Conservation (phyloP, 2,329 filamentous ascomycete genomes). For the Lachnellula arida region DNA sequence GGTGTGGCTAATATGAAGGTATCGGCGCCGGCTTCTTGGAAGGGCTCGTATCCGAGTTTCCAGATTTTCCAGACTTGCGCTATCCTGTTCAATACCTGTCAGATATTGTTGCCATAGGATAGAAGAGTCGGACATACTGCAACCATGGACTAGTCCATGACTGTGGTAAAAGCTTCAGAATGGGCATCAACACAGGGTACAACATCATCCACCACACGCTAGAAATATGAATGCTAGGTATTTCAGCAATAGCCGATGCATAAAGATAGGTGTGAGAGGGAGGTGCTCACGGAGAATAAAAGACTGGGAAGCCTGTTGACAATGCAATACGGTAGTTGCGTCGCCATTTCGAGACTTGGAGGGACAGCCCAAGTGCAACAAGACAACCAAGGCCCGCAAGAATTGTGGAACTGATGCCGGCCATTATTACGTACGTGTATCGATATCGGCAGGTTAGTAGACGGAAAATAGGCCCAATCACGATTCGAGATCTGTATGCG, state of each 20-base stretch:
- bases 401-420: neutral
- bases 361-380: neutral
- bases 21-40: conserved; percentile 1
- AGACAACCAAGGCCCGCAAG: neutral
- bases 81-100: neutral
- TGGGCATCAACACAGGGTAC: conserved; percentile 2
- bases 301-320: conserved; percentile 4
- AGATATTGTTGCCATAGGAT: neutral
- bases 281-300: conserved; percentile 4
- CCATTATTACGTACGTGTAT: neutral
- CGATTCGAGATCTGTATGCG: too few species aligned
- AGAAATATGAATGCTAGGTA: conserved; percentile 1
- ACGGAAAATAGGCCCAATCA: too few species aligned
- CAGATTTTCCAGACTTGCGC: conserved; percentile 3
- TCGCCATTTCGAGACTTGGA: conserved; percentile 3
- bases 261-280: neutral
- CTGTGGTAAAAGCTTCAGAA: conserved; percentile 1
- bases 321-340: conserved; percentile 3
- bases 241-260: neutral
- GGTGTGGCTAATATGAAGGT: conserved; percentile 4
- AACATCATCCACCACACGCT: conserved; percentile 5
- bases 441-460: too few species aligned
- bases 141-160: conserved; percentile 4
- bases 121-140: neutral
- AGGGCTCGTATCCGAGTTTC: conserved; percentile 2